A percentile compares a stretch with the other conserved stretches of the same genome.
Conservation (phyloP, 2,329 filamentous ascomycete species). For the Alternaria gaisen region DNA sequence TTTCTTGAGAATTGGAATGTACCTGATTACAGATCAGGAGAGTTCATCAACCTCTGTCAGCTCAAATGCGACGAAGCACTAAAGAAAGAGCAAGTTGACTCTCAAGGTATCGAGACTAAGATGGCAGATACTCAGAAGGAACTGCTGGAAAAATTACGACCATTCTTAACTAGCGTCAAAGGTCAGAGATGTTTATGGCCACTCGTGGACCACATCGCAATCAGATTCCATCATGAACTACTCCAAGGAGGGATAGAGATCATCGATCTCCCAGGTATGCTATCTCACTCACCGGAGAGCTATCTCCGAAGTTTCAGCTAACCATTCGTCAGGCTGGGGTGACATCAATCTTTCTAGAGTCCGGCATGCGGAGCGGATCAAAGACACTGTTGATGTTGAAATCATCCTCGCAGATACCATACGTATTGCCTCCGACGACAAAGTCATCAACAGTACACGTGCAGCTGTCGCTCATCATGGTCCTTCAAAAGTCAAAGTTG, state of each 20-base stretch:
- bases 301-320: too few relatives aligned
- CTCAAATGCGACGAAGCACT: constrained; percentile 27
- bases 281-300: too few relatives aligned
- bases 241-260: constrained; percentile 25
- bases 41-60: constrained; percentile 24
- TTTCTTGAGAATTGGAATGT: constrained; percentile 23
- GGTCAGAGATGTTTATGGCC: constrained; percentile 29
- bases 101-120: background rate
- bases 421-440: constrained; percentile 28
- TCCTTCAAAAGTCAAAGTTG: constrained; percentile 25
- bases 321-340: constrained; percentile 24
- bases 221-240: constrained; percentile 23
- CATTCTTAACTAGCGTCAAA: constrained; percentile 29
- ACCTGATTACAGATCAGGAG: background rate
- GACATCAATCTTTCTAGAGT: constrained; percentile 29
- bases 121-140: constrained; percentile 8
- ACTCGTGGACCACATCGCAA: constrained; percentile 27
- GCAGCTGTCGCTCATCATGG: constrained; percentile 23
- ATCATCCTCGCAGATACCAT: constrained; percentile 31
- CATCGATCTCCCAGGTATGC: constrained; percentile 36
- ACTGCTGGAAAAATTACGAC: constrained; percentile 13
- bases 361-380: constrained; percentile 29
- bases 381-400: constrained; percentile 29
- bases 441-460: constrained; percentile 24
- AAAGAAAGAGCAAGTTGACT: constrained; percentile 3